Conservation (phyloP, 768 basidiomycete species). For the Trametes cubensis region DNA sequence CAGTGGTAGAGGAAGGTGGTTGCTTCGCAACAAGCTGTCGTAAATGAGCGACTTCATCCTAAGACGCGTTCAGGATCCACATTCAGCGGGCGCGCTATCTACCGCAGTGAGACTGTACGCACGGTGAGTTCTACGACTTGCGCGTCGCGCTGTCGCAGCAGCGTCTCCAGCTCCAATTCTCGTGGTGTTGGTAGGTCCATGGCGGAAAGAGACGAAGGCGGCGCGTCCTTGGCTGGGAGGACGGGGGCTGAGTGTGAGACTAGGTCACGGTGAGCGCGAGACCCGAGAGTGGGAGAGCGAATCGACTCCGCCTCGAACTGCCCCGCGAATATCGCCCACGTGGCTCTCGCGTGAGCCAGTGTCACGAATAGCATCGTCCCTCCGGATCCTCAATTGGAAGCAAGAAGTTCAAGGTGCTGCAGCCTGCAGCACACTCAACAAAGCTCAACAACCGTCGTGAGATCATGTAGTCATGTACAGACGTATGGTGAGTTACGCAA, state of each 20-base stretch:
- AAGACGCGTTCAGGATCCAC: conserved; percentile 18
- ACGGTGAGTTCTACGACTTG: conserved; percentile 75
- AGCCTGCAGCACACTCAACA: not conserved
- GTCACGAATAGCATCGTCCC: not conserved
- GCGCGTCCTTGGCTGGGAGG: conserved; percentile 25
- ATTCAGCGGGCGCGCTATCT: conserved; percentile 16
- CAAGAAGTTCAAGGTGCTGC: not conserved
- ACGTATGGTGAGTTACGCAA: not conserved
- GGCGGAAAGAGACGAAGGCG: conserved; percentile 20
- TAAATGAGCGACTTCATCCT: conserved; percentile 77
- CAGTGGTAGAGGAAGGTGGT: conserved; percentile 59
- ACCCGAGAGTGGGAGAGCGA: conserved; percentile 15
- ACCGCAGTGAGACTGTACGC: conserved; percentile 36
- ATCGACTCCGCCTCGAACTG: conserved; percentile 26
- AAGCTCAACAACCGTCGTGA: no score
- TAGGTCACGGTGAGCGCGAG: no score
- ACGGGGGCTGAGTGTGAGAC: conserved; percentile 12
- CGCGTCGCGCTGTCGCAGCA: conserved; percentile 73
- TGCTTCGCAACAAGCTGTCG: conserved; percentile 67
- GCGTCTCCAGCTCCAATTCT: conserved; percentile 80
- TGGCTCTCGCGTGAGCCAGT: conserved; percentile 20
- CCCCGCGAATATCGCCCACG: conserved; percentile 23
- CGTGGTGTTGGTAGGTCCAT: conserved; percentile 77
- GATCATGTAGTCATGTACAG: no score
- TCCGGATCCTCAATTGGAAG: not conserved